Conservation (phyloP, 2,329 filamentous ascomycete species). For the Incumbomyces lentus region DNA sequence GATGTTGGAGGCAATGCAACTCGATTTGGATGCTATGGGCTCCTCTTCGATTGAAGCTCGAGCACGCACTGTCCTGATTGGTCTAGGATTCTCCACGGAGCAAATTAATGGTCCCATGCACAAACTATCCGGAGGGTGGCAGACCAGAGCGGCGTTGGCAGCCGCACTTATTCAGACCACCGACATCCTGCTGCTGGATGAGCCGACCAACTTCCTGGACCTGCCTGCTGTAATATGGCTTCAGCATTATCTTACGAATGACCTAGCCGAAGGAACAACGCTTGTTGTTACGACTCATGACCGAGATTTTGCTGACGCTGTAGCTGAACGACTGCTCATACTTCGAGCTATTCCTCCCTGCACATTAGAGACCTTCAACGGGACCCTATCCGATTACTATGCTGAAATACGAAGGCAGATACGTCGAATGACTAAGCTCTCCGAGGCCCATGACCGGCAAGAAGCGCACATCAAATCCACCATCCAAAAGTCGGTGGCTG, state of each 20-base stretch:
- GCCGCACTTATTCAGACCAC: conserved; percentile 58
- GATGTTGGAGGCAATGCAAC: conserved; percentile 17
- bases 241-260: conserved; percentile 56
- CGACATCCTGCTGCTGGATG: conserved; percentile 72
- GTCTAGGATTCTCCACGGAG: conserved; percentile 15
- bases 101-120: conserved; percentile 16
- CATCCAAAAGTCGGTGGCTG: conserved; percentile 62
- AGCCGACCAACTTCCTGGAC: conserved; percentile 81
- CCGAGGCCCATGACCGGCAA: conserved; percentile 71
- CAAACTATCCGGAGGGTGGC: conserved; percentile 66
- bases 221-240: conserved; percentile 77
- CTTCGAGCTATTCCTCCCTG: conserved; percentile 52
- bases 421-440: conserved; percentile 61
- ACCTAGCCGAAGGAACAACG: conserved; percentile 48
- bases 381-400: conserved; percentile 64
- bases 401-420: conserved; percentile 50
- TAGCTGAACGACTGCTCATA: conserved; percentile 66
- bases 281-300: conserved; percentile 77
- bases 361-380: conserved; percentile 61
- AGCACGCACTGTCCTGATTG: conserved; percentile 14
- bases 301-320: conserved; percentile 65
- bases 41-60: conserved; percentile 17
- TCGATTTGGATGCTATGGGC: conserved; percentile 17
- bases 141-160: conserved; percentile 58
- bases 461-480: conserved; percentile 70